A percentile compares a stretch with the other conserved stretches of the same genome.
phyloP scores from a whole-genome alignment of 164 flowering plant species.

The Amborella trichopoda region DNA sequence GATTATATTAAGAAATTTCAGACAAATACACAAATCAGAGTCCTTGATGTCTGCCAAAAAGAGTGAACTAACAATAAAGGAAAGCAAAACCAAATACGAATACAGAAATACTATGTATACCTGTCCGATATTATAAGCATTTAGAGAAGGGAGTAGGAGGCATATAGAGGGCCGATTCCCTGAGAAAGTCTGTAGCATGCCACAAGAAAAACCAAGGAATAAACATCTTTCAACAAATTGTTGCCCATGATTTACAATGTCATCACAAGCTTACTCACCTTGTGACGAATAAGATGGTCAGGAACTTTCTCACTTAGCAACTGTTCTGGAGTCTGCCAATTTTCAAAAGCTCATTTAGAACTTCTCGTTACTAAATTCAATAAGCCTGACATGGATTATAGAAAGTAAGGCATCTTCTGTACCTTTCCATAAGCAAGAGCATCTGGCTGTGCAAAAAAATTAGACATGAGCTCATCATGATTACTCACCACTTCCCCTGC shows the following conservation, averaged over 20 bases:
- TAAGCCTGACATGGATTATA: background rate
- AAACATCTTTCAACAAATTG: no score
- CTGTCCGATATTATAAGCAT: conserved; percentile 92
- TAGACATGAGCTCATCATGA: conserved; percentile 98
- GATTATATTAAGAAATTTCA: no score
- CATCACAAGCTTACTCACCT: no score
- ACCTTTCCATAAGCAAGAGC: conserved; percentile 99
- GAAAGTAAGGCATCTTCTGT: background rate
- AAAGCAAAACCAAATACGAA: background rate
- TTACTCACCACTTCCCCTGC: conserved; percentile 87
- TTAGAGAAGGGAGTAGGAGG: conserved; percentile 73
- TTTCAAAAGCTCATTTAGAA: background rate
- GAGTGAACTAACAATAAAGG: no score
- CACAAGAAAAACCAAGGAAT: no score
- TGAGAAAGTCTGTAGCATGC: conserved; percentile 80
- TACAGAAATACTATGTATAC: conserved; percentile 20
- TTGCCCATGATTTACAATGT: no score
- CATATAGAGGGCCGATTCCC: conserved; percentile 93
- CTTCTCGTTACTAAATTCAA: background rate
- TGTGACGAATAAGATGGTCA: conserved; percentile 75
- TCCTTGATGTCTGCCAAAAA: no score
- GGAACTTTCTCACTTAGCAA: conserved; percentile 75
- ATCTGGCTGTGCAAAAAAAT: conserved; percentile 98
- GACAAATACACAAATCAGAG: no score
- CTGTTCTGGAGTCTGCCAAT: conserved; percentile 62